Conservation (phyloP, 768 basidiomycete genomes). For the Kondoa subrosea region DNA sequence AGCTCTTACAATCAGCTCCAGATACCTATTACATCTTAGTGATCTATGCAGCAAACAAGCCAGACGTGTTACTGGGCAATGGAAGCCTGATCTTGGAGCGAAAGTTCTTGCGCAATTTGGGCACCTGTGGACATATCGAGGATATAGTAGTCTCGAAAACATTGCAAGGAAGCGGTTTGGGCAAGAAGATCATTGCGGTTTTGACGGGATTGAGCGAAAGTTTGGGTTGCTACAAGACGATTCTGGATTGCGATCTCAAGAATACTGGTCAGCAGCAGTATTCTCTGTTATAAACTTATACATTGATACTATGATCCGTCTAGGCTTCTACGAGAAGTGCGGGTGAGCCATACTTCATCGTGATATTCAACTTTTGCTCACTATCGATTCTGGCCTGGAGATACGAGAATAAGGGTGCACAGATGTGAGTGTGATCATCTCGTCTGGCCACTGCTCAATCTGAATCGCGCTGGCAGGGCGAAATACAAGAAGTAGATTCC, state of each 20-base stretch:
- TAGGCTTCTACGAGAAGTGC: constrained; percentile 95
- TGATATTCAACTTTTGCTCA: not conserved
- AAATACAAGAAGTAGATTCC: too few species aligned
- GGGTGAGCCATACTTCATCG: constrained; percentile 40
- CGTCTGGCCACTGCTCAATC: not conserved
- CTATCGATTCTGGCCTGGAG: not conserved
- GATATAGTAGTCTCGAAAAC: constrained; percentile 83
- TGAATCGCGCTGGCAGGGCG: not conserved
- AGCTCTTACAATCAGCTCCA: constrained; percentile 26
- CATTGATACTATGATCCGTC: not conserved
- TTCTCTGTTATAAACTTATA: constrained; percentile 2
- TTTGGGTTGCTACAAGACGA: constrained; percentile 83
- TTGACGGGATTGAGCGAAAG: constrained; percentile 67
- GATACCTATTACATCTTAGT: constrained; percentile 69
- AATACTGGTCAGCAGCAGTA: constrained; percentile 62
- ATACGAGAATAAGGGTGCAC: not conserved
- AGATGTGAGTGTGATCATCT: not conserved
- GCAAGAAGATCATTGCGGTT: constrained; percentile 67
- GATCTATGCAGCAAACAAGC: constrained; percentile 48
- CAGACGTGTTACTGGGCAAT: constrained; percentile 64
- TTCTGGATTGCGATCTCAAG: constrained; percentile 76
- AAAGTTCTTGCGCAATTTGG: constrained; percentile 79
- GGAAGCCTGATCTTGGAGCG: constrained; percentile 78
- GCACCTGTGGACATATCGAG: constrained; percentile 85
- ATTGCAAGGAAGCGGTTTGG: constrained; percentile 83